Base-by-base conservation (phyloP, 805 yeast species). In the Groenewaldozyma tartarivorans region DNA sequence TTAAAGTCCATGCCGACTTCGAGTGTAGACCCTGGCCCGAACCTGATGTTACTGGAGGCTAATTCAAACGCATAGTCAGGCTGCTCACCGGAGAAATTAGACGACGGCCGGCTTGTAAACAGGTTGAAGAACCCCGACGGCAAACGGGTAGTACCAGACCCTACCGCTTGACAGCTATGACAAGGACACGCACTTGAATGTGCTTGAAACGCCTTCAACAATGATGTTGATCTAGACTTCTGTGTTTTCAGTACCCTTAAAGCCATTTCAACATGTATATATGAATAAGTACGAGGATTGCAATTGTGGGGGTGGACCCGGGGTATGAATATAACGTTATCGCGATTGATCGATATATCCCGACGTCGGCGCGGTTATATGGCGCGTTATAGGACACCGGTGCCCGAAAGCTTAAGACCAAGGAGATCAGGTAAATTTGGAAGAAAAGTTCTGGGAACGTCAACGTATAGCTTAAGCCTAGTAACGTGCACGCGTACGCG, bases 1-100 rank as follows among this genome's bases (percentile, higher is more conserved):
- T 51, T 54, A 44, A 63, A 58, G 37, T 63, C 67, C 51, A 56
- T 48, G 20, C 67, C 67, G 6, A 63, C 59, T 38, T 63, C 67
- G 4, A 47, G 36, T 7, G 67, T 63, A 16, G 52, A 64, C 4
- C 67, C 67, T 13, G 57, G 56, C n/a, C 67, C 67, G 36, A 55
- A 63, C 5, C 67, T 55, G 36, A 63, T 58, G 40, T 60, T 61
- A 39, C 60, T 53, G 3, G 66, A 62, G 5, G 67, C 66, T 59
- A 63, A 50, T 44, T 63, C 66, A 41, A 63, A 63, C 11, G 67
- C 67, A 41, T 62, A 62, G 40, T 62, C 67, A 29, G 54, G 51
- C 31, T 50, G 36, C 13, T 35, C 36, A 6, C 47, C 41, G 11
- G 34, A 16, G 38, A 7, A 27, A 18, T 31, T 16, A 40, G 42